Base-by-base conservation (phyloP, 148 eudicot species). In the Euryodendron excelsum region DNA sequence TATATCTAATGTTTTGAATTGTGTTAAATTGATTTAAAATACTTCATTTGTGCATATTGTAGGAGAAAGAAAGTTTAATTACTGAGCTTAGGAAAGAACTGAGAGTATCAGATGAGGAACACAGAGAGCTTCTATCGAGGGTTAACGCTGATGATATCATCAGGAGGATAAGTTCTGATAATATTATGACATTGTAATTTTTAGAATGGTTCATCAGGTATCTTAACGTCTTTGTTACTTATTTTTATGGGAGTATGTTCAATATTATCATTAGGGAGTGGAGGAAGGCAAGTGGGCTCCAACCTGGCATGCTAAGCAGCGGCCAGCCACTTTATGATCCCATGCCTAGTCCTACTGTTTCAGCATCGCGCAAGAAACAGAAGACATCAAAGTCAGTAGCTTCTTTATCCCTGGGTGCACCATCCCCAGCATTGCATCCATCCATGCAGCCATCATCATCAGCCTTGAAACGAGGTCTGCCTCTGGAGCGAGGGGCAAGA, bases 41-140 rank as follows among this genome's bases (percentile, higher is more conserved):
- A 74, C 62, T 77, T 31, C 30, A 52, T 79, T 47, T 41, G 8
- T 59, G 55, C 74, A 64, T 80, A 78, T 74, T 80, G 56, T 79
- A 94, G 98, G 98, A 92, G 72, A 94, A 90, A 81, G 98, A 92
- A 84, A 80, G 90, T 80, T 82, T 89, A 77, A 87, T 89, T 61
- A 89, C 92, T 33, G 92, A 89, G 72, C 88, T 89, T 18, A 87
- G 92, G 76, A 87, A 84, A 80, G 92, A 89, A 78, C 79, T 87
- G 50, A 84, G 85, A 75, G 68, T 89, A 80, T 80, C 92, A 21
- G 86, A 89, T 79, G 92, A 89, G 82, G 92, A 89, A 73, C 90
- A 89, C 74, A 87, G 92, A 63, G 86, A 89, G 75, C 89, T 89
- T 80, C 85, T 89, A 47, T 74, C 84, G 82, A 89, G 82, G 82